phyloP scores from a whole-genome alignment of 805 yeast genomes.

The Candida sonorensis region DNA sequence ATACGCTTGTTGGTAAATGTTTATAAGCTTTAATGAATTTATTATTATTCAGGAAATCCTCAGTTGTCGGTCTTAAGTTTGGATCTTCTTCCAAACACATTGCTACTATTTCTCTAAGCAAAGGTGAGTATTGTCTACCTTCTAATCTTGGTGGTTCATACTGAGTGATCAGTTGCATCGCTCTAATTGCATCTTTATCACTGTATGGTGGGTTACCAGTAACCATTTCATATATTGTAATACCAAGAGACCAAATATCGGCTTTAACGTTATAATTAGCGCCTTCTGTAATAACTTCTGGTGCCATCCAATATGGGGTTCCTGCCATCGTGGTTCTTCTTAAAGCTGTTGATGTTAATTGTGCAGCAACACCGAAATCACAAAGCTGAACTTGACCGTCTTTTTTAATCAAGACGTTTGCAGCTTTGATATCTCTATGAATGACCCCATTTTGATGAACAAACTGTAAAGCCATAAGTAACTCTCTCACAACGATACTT shows the following conservation, averaged over 20 bases:
- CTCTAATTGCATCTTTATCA: slow-evolving; percentile 90
- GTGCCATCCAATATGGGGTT: slow-evolving; percentile 99
- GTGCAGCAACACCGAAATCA: slow-evolving; percentile 98
- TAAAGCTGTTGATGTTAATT: slow-evolving; percentile 62
- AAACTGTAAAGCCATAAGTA: slow-evolving; percentile 66
- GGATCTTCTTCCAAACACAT: slow-evolving; percentile 92
- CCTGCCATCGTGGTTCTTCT: slow-evolving; percentile 95
- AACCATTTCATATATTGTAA: slow-evolving; percentile 88
- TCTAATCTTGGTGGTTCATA: slow-evolving; percentile 93
- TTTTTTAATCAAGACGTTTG: slow-evolving; percentile 75
- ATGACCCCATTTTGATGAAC: slow-evolving; percentile 89
- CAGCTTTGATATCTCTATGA: slow-evolving; percentile 95
- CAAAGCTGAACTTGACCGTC: slow-evolving; percentile 89
- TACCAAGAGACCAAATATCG: slow-evolving; percentile 96
- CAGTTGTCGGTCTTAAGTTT: slow-evolving; percentile 80
- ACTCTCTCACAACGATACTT: slow-evolving; percentile 79
- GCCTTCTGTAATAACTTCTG: slow-evolving; percentile 93
- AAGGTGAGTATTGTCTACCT: slow-evolving; percentile 73
- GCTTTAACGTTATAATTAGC: slow-evolving; percentile 84
- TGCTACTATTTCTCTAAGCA: slow-evolving; percentile 83
- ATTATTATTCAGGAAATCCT: slow-evolving; percentile 60
- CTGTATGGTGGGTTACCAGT: slow-evolving; percentile 98
- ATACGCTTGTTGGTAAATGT: slow-evolving; percentile 47
- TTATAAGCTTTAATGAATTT: slow-evolving; percentile 63
- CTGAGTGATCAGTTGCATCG: slow-evolving; percentile 88